Conservation (phyloP, 2,329 filamentous ascomycete genomes). For the Botrytis fabae region DNA sequence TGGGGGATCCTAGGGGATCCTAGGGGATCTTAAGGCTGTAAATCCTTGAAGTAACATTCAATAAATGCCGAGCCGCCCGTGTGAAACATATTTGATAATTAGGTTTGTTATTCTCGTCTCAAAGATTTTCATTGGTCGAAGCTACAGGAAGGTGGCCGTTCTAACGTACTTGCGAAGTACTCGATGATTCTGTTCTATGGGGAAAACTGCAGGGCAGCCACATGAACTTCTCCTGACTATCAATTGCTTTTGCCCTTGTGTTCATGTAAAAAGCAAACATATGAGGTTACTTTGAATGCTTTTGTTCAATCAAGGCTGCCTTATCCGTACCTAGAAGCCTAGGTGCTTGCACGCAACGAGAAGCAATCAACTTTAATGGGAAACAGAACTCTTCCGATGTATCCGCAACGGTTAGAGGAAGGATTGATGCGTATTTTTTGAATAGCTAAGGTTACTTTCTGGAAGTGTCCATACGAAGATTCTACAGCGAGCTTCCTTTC, state of each 20-base stretch:
- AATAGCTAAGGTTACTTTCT: not conserved
- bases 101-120: not conserved
- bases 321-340: not conserved
- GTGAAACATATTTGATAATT: slow-evolving; percentile 5
- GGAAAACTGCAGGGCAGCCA: not conserved
- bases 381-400: not conserved
- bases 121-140: not conserved
- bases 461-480: not conserved
- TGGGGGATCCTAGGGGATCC: not conserved
- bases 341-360: not conserved
- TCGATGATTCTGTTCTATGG: slow-evolving; percentile 6
- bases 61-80: slow-evolving; percentile 14
- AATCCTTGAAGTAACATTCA: not conserved
- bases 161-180: not conserved
- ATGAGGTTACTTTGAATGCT: not conserved
- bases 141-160: not conserved
- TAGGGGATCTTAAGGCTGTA: not conserved
- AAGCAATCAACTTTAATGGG: not conserved
- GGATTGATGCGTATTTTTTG: not conserved
- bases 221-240: not conserved
- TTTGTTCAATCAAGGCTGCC: not conserved
- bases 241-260: not conserved
- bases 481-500: not conserved
- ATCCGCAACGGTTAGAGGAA: not conserved
- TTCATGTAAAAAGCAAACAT: not conserved